Evolutionary conservation across 306 rosid species (phyloP).

Genomic region (Spatholobus suberectus): DNA sequence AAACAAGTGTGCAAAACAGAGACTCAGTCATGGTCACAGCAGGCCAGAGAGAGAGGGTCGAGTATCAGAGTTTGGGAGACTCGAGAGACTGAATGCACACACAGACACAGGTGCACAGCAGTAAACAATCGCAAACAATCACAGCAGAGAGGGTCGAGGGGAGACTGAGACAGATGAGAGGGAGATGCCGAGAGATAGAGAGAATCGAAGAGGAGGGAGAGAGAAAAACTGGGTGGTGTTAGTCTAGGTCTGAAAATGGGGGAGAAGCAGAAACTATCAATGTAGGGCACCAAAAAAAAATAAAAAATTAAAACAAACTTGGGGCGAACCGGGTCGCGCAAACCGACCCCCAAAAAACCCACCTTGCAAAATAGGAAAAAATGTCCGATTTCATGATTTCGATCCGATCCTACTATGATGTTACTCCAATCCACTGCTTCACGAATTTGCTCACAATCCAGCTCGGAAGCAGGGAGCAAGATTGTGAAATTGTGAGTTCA

Average conservation of each 20-base stretch:
- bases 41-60: not conserved
- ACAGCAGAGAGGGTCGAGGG: too few relatives aligned
- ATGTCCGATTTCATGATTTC: not conserved
- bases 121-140: not conserved
- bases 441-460: not conserved
- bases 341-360: not conserved
- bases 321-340: not conserved
- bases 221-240: not conserved
- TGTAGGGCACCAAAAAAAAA: not conserved
- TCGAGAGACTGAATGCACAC: not conserved
- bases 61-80: not conserved
- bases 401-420: not conserved
- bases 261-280: not conserved
- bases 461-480: not conserved
- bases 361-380: not conserved
- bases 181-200: not conserved
- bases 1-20: not conserved
- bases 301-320: not conserved
- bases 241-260: not conserved
- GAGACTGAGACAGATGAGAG: too few relatives aligned
- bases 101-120: not conserved
- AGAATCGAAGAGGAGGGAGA: not conserved
- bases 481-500: not conserved
- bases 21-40: not conserved
- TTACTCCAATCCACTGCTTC: not conserved